Base-by-base conservation (phyloP, 2,329 filamentous ascomycete species). In the Dactylonectria macrodidyma region DNA sequence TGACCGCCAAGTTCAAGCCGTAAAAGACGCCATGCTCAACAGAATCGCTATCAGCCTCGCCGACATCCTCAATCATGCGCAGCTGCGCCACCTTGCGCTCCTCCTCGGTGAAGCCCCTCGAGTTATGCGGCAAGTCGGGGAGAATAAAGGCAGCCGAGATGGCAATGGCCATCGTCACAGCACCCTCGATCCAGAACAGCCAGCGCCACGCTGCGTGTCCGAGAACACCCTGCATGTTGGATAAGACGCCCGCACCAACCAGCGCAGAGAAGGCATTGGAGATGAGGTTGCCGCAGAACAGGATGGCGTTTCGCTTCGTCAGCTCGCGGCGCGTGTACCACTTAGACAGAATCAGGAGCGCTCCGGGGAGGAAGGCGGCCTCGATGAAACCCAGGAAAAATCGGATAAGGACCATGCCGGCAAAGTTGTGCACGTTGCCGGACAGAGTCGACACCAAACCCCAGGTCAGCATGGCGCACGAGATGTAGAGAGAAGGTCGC, bases 261-360 rank as follows among this genome's bases (percentile, higher is more conserved):
- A 91, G 82, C 0, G 87, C 87, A 0, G 87, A 88, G 73, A 90
- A 90, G 59, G 88, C 87, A 55, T 88, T 88, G 52, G 88, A 88
- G 70, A 90, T 85, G 69, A 89, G 84, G 73, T 89, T 89, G 2
- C 88, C 87, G 67, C 87, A 87, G 78, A 89, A 90, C 24, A 90
- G 78, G 34, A 90, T 84, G 62, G 88, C 87, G 71, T 89, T 88
- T 59, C 88, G 81, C 61, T 81, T 80, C 14, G 85, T 84, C 67
- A 90, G 73, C 78, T 89, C 88, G 57, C 86, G 85, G 55, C 89
- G 84, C 1, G 90, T 92, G 78, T 92, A 92, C 86, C 90, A 92
- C 72, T 91, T 89, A 0, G 88, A 90, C 22, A 92, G 83, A 52
- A 91, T 88, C 50, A 91, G 83, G 11, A 92, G 83, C 0, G 88